Percentiles rank a stretch among this genome's conserved stretches.
phyloP scores from a whole-genome alignment of 805 yeast genomes.

The Candida coquimbonensis region DNA sequence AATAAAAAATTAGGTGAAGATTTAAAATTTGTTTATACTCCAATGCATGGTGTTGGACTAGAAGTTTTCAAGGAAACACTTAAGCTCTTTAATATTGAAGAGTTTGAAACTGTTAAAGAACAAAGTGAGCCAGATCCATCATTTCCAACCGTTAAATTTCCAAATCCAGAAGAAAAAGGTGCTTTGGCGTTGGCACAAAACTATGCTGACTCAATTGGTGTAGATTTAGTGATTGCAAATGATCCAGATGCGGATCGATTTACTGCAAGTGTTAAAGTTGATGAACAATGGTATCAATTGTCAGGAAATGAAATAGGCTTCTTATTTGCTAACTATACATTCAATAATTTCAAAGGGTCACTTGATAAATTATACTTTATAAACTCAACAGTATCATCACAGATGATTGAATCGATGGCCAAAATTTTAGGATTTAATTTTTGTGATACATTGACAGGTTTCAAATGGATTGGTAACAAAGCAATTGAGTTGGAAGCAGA shows the following conservation, averaged over 20 bases:
- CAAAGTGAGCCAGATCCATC: conserved; percentile 78
- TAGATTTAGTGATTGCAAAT: conserved; percentile 67
- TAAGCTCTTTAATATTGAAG: conserved; percentile 29
- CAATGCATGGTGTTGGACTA: conserved; percentile 93
- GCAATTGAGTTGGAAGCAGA: conserved; percentile 62
- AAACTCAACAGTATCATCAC: conserved; percentile 91
- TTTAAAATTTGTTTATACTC: conserved; percentile 71
- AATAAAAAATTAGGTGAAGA: conserved; percentile 16
- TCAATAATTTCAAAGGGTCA: conserved; percentile 23
- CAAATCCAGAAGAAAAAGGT: conserved; percentile 94
- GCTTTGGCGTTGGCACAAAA: conserved; percentile 70
- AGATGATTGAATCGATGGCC: conserved; percentile 68
- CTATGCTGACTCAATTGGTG: conserved; percentile 43
- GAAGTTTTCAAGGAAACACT: conserved; percentile 45
- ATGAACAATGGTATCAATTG: conserved; percentile 62
- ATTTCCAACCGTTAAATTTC: conserved; percentile 81
- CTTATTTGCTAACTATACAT: conserved; percentile 64
- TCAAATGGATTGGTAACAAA: conserved; percentile 94
- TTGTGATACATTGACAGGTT: conserved; percentile 87
- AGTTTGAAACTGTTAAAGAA: conserved; percentile 40
- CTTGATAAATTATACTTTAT: conserved; percentile 45
- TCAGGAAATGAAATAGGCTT: conserved; percentile 91
- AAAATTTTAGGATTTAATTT: conserved; percentile 49
- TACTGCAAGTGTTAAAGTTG: conserved; percentile 61
- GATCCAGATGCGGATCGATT: conserved; percentile 98